Base-by-base conservation (phyloP, 2,329 filamentous ascomycete genomes). In the Colletotrichum scovillei region DNA sequence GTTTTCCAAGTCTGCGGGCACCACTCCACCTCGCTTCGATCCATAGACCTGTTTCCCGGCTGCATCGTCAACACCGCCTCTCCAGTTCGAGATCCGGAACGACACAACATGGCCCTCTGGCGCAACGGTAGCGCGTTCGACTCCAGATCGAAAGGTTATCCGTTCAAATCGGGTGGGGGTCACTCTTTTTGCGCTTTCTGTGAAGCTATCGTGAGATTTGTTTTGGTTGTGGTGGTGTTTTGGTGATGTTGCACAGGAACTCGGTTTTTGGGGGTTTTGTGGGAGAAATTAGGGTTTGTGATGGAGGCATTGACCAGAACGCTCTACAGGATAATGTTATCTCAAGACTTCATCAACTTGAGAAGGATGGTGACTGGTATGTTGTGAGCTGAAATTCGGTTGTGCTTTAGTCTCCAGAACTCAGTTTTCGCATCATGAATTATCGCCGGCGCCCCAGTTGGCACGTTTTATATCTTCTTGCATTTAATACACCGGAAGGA, bases 71-170 rank as follows among this genome's bases (percentile, higher is more conserved):
- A 32, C 52, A 4, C 5, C 22, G 53, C 22, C 30, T 32, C 32
- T 11, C 3, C 52, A 7, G 19, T 14, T 7, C 24, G 26, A 35
- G 1, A 0, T 8, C 3, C 38, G 38, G 53, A 53, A 2, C 3
- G 3, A 8, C 3, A 22, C 19, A 24, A 1, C 7, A 2, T 2
- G 32, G 70, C 70, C 70, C 42, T 52, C 30, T 73, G 70, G 70
- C 70, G 66, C 70, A 73, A 73, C 59, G 70, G 70, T 70, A 73
- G 70, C 66, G 70, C 70, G 59, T 73, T 70, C 66, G 70, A 73
- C 70, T 73, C 70, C 70, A 73, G 70, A 72, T 72, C 69, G 66
- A 69, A 72, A 72, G 69, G 69, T 69, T 72, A 72, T 70, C 70
- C 55, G 70, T 73, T 73, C 70, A 60, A 73, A 73, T 73, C 70